phyloP scores from a whole-genome alignment of 176 grass and related monocot species.

The Carex kokanica region DNA sequence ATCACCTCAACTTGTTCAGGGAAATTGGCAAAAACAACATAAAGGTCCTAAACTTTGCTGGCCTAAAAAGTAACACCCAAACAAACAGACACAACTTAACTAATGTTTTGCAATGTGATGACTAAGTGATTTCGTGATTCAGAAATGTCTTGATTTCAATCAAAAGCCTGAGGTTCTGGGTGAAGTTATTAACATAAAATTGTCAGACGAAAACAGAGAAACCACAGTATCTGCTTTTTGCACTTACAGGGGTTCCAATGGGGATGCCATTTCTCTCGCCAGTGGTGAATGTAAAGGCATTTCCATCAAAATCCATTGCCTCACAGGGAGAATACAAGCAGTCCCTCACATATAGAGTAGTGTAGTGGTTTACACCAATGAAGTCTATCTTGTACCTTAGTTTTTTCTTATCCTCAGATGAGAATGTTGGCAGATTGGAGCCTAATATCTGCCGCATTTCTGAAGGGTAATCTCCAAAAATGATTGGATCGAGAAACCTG shows the following conservation, averaged over 20 bases:
- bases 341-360: conserved; percentile 51
- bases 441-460: conserved; percentile 62
- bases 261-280: conserved; percentile 42
- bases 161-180: not conserved
- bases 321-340: conserved; percentile 51
- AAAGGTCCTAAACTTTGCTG: not conserved
- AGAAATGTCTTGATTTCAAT: not conserved
- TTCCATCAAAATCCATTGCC: not conserved
- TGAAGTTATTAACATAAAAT: not conserved
- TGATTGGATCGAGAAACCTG: conserved; percentile 73
- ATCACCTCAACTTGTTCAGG: not conserved
- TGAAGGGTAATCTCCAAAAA: conserved; percentile 59
- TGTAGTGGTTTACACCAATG: conserved; percentile 74
- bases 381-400: conserved; percentile 54
- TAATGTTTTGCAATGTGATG: not conserved
- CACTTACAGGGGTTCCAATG: conserved; percentile 52
- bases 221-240: not conserved
- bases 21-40: not conserved
- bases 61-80: not conserved
- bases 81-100: not conserved
- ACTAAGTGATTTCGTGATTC: not conserved
- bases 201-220: not conserved
- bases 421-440: conserved; percentile 47
- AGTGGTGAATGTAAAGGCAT: conserved; percentile 28
- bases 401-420: conserved; percentile 48